phyloP scores from a whole-genome alignment of 768 basidiomycete species.

The Tulasnella sp. region DNA sequence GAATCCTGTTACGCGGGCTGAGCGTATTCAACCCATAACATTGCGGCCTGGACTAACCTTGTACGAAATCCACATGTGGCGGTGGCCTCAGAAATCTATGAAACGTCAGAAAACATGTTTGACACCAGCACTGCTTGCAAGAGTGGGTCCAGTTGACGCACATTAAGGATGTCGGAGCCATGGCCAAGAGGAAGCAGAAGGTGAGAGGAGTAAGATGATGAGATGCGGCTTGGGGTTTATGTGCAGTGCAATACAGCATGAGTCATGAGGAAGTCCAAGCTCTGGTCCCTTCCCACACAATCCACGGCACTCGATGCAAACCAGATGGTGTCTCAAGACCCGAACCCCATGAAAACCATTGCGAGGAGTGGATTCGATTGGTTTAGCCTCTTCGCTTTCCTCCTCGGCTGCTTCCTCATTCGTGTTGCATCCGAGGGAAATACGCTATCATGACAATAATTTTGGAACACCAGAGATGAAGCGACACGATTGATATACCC shows the following conservation, averaged over 20 bases:
- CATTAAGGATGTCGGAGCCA: conserved; percentile 20
- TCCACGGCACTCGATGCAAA: conserved; percentile 92
- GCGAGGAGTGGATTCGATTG: conserved; percentile 61
- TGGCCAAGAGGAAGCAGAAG: background rate
- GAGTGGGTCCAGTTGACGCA: background rate
- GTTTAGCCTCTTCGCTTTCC: conserved; percentile 51
- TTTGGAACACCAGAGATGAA: background rate
- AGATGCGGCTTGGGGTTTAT: background rate
- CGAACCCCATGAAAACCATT: too few relatives aligned
- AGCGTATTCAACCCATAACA: background rate
- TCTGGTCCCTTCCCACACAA: conserved; percentile 92
- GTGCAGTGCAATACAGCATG: background rate
- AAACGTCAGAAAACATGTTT: background rate
- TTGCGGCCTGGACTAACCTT: conserved; percentile 47
- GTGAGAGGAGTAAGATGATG: background rate
- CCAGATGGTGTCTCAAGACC: too few relatives aligned
- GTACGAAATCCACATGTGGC: conserved; percentile 84
- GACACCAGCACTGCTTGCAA: background rate
- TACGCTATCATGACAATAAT: conserved; percentile 31
- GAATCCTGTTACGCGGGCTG: conserved; percentile 52
- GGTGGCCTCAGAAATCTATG: conserved; percentile 76
- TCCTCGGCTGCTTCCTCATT: conserved; percentile 68
- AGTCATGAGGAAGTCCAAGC: conserved; percentile 84
- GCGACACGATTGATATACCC: conserved; percentile 47
- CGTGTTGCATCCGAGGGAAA: conserved; percentile 36